These are phyloP conservation scores for Mycena pura DNA, from an alignment of 768 basidiomycete genomes.

Conservation along the genomic window DNA sequence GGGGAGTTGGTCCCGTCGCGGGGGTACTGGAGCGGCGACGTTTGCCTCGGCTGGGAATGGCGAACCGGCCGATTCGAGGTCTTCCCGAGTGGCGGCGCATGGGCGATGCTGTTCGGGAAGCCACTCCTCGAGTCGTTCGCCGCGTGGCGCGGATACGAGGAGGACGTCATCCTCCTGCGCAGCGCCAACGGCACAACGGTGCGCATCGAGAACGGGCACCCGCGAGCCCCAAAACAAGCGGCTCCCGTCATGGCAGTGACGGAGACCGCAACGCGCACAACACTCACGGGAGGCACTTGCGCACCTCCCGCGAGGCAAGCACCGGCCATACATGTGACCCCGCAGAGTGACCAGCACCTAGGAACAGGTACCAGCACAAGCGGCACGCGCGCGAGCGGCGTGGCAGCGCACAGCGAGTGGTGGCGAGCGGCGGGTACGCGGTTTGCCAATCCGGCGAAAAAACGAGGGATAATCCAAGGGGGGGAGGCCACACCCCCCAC, in stretches of 20 bases:
- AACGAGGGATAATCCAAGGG: neutral
- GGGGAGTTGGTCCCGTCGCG: constrained; percentile 13
- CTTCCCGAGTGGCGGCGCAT: constrained; percentile 18
- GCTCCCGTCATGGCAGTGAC: neutral
- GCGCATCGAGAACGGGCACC: neutral
- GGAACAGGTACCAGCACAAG: neutral
- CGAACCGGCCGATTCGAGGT: constrained; percentile 13
- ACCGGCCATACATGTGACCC: neutral
- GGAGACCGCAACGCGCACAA: constrained; percentile 19
- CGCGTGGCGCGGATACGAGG: constrained; percentile 12
- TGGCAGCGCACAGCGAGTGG: neutral
- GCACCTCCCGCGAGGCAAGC: constrained; percentile 21
- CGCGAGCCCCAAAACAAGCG: neutral
- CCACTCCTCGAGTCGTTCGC: constrained; percentile 19
- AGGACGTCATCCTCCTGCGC: neutral
- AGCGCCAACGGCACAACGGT: neutral
- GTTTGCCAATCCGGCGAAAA: neutral
- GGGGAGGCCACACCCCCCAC: constrained; percentile 2
- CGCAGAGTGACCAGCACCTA: neutral
- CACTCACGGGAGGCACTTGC: constrained; percentile 21
- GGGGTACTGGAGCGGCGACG: constrained; percentile 18
- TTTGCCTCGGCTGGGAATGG: neutral
- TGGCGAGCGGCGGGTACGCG: neutral
- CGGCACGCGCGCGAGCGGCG: no score
- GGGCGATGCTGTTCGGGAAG: constrained; percentile 20